Evolutionary conservation across 495 filamentous ascomycete genomes (phyloP).

Genomic region (Podospora pseudopauciseta): DNA sequence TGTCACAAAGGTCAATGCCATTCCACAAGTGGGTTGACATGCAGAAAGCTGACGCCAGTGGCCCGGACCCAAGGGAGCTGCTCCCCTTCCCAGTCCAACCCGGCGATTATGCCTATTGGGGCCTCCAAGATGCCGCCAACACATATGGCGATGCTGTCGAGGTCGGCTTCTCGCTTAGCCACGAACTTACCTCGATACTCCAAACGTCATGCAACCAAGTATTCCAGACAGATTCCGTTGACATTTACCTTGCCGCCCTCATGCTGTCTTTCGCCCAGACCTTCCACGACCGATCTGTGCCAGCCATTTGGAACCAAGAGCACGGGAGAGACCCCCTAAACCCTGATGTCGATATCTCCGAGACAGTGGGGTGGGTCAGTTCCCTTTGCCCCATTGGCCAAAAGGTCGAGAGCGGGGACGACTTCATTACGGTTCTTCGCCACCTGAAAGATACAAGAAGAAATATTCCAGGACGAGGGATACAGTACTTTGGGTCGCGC

Average conservation of each 20-base stretch:
- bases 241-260: conserved; percentile 49
- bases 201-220: conserved; percentile 42
- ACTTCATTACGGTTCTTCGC: conserved; percentile 40
- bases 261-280: conserved; percentile 47
- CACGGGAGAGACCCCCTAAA: conserved; percentile 41
- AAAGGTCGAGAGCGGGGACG: conserved; percentile 34
- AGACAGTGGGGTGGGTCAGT: conserved; percentile 51
- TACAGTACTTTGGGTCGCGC: conserved; percentile 38
- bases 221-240: conserved; percentile 44
- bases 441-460: conserved; percentile 41
- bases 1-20: conserved; percentile 46
- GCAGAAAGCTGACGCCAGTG: conserved; percentile 34
- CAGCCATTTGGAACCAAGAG: conserved; percentile 53
- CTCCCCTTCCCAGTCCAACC: conserved; percentile 34
- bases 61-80: conserved; percentile 20
- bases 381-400: conserved; percentile 40
- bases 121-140: conserved; percentile 41
- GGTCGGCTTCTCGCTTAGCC: conserved; percentile 41
- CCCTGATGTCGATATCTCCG: conserved; percentile 39
- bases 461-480: conserved; percentile 27
- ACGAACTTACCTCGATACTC: conserved; percentile 42
- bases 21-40: conserved; percentile 62
- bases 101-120: conserved; percentile 46
- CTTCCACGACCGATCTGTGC: conserved; percentile 51
- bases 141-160: conserved; percentile 43